Evolutionary conservation across 495 filamentous ascomycete species (phyloP), one percentile per base, ranked within the genome.

Genomic region (Aspergillus carlsbadensis): DNA sequence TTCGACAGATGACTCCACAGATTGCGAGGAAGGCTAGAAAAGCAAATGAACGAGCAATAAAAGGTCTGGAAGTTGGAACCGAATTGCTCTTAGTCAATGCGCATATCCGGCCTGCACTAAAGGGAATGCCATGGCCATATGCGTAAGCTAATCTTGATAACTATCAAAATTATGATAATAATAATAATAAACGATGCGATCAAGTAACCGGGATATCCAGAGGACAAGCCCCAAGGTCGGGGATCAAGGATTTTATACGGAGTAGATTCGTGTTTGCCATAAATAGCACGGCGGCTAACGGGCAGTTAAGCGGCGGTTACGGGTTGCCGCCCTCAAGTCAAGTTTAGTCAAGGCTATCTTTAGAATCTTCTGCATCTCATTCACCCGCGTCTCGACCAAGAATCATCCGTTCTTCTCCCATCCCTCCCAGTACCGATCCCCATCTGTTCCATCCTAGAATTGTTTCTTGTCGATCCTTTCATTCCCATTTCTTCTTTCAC

Each of bases 311-410:
- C 35, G 45, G 45, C 54, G 54, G 54, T 40, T 42, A 50, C 15
- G 22, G 45, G 11, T 49, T 21, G 22, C 37, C 45, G 54, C 54
- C 36, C 13, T 37, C 47, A 18, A 31, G 47, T 18, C 26, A 18
- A 29, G 21, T 34, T 47, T 18, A 15, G 13, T 31, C 15, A 21
- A 61, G 57, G 59, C 65, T 70, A 70, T 70, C 65, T 70, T 70
- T 70, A 70, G 67, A 68, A 68, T 63, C 65, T 63, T 63, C 61
- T 65, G 58, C 60, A 63, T 55, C 54, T 49, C 46, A 49, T 49
- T 31, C 46, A 48, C 61, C 58, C 59, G 59, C 58, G 57, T 60
- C 58, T 61, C 55, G 55, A 53, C 55, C 56, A 58, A 59, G 47
- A 54, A 46, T 35, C 56, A 59, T 58, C 62, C 58, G 57, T 53